phyloP scores from a whole-genome alignment of 768 basidiomycete genomes.

The Russula abietina region DNA sequence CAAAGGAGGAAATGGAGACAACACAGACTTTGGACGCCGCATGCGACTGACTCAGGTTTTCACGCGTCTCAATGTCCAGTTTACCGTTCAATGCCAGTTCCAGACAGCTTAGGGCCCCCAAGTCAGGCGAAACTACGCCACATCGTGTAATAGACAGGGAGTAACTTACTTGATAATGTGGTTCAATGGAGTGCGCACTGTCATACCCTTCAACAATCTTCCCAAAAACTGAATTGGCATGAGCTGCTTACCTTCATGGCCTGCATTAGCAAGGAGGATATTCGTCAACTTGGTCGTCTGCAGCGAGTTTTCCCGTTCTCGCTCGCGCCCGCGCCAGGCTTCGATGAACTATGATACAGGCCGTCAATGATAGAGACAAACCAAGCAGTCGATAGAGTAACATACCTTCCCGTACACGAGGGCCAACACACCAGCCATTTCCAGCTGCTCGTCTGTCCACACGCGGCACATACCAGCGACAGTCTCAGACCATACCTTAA shows the following conservation, averaged over 20 bases:
- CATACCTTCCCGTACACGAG: conserved; percentile 71
- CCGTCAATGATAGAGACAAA: not conserved
- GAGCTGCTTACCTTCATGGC: not conserved
- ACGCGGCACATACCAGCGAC: conserved; percentile 59
- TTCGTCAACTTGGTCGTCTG: not conserved
- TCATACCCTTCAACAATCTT: not conserved
- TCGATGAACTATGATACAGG: not conserved
- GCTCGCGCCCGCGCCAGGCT: not conserved
- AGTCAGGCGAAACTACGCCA: not conserved
- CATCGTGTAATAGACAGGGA: not conserved
- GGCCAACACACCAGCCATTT: conserved; percentile 73
- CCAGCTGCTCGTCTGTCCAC: conserved; percentile 81
- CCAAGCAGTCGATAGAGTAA: not conserved
- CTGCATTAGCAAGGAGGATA: not conserved
- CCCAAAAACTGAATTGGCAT: not conserved
- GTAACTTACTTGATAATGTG: not conserved
- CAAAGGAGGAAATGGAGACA: not conserved
- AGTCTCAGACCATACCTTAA: conserved; percentile 73
- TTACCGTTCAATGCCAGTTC: not conserved
- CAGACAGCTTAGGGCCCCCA: not conserved
- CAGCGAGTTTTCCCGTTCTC: not conserved
- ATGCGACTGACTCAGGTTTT: not conserved
- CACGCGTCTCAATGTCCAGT: not conserved
- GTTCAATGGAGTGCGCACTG: not conserved
- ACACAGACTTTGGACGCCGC: not conserved